Percentiles rank a stretch among this genome's conserved stretches.
phyloP scores from a whole-genome alignment of 768 basidiomycete genomes.

The Mycena polygramma region DNA sequence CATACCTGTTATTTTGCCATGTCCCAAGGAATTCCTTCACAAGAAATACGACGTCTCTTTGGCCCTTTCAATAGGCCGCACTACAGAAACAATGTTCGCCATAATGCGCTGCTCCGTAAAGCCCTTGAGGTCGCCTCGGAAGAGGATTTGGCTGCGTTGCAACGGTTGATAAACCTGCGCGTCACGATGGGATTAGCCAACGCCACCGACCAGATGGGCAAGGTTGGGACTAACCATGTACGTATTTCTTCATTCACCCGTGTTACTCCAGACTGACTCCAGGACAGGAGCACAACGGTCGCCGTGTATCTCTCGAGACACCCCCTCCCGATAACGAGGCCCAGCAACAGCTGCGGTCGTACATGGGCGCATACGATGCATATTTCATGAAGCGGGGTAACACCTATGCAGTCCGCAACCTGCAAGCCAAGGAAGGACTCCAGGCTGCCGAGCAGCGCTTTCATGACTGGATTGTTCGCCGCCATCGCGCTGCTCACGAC shows the following conservation, averaged over 20 bases:
- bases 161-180: not conserved
- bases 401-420: not conserved
- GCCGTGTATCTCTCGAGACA: not conserved
- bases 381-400: conserved; percentile 14
- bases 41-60: conserved; percentile 19
- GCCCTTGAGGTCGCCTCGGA: not conserved
- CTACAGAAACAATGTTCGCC: not conserved
- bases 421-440: not conserved
- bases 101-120: conserved; percentile 12
- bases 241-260: not conserved
- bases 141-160: not conserved
- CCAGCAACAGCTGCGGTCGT: not conserved
- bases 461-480: conserved; percentile 11
- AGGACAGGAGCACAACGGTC: not conserved
- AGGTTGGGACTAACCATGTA: not conserved
- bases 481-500: conserved; percentile 9
- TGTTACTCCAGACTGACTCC: not conserved
- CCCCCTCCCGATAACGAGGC: not conserved
- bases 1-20: not conserved
- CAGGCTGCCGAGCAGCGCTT: conserved; percentile 23
- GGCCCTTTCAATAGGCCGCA: conserved; percentile 1
- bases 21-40: not conserved
- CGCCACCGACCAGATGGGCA: not conserved
- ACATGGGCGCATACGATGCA: conserved; percentile 5
- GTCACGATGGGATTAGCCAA: not conserved